These are phyloP conservation scores for Cryomyces minteri DNA, from an alignment of 495 filamentous ascomycete genomes.

Conservation along the genomic window DNA sequence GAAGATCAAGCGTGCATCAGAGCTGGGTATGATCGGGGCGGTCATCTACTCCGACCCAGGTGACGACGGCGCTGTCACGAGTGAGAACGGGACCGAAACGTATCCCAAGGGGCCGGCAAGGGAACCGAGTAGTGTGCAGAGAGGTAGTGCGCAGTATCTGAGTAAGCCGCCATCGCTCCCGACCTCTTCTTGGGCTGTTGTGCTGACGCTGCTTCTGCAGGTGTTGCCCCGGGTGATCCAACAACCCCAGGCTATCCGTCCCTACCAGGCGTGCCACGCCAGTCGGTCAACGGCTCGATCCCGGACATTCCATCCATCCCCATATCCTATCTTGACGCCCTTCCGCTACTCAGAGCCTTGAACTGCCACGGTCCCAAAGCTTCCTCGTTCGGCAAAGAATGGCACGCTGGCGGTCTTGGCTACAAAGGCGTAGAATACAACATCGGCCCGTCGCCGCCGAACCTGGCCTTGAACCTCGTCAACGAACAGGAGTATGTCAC, in stretches of 20 bases:
- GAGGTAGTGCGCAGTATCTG: constrained; percentile 78
- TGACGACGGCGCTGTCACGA: constrained; percentile 66
- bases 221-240: constrained; percentile 43
- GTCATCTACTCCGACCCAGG: constrained; percentile 81
- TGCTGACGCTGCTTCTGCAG: constrained; percentile 15
- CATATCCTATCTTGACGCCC: constrained; percentile 70
- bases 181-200: constrained; percentile 10
- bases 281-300: constrained; percentile 45
- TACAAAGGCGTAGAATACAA: constrained; percentile 83
- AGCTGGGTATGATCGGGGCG: constrained; percentile 77
- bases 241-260: constrained; percentile 93
- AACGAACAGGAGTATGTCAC: constrained; percentile 82
- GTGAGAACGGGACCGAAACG: constrained; percentile 56
- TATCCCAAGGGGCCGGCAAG: constrained; percentile 83
- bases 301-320: constrained; percentile 84
- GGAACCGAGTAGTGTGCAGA: constrained; percentile 75
- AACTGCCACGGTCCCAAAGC: constrained; percentile 76
- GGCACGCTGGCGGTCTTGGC: constrained; percentile 52
- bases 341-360: constrained; percentile 72
- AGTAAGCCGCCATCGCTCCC: constrained; percentile 25
- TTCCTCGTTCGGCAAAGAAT: constrained; percentile 55
- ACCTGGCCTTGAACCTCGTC: constrained; percentile 58
- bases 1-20: constrained; percentile 84
- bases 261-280: constrained; percentile 69
- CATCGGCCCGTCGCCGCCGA: constrained; percentile 68